Base-by-base conservation (phyloP, 1,139 yeast species). In the Arxiozyma slooffiae region DNA sequence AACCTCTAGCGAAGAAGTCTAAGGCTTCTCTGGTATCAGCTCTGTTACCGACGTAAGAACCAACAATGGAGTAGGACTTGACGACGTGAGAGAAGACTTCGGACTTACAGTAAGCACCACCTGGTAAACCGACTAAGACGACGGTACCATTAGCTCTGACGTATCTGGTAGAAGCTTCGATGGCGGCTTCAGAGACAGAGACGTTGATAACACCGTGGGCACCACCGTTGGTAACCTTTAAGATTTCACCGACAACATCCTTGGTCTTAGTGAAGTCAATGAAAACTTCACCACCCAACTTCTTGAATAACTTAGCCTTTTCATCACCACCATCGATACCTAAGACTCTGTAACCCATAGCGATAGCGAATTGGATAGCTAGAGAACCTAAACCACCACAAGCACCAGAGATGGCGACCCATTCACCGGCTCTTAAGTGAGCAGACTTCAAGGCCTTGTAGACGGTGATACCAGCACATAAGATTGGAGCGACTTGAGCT, bases 401-500 rank as follows among this genome's bases (percentile, higher is more conserved):
- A 48, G 88, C 89, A 71, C 89, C 90, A 42, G 86, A 80, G 54
- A 83, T 73, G 52, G 85, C 84, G 56, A 82, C 86, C 87, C 87
- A 82, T 67, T 82, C 79, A 57, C 89, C 89, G 44, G 88, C 79
- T 55, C 68, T 60, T 55, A 78, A 69, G 57, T 75, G 74, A 51
- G 88, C 85, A 43, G 85, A 81, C 72, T 83, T 83, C 64, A 83
- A 72, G 23, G 89, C 89, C 69, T 82, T 82, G 77, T 82, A 83
- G 48, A 82, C 89, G 41, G 89, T 83, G 62, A 83, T 80, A 73
- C 90, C 90, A 26, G 89, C 90, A 77, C 90, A 83, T 62, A 83
- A 73, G 55, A 83, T 79, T 59, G 90, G 90, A 24, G 89, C 79
- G 52, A 79, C 79, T 56, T 74, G 67, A 46, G 87, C 86, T 63